Conservation (phyloP, 306 rosid genomes). For the Mimosa bimucronata region DNA sequence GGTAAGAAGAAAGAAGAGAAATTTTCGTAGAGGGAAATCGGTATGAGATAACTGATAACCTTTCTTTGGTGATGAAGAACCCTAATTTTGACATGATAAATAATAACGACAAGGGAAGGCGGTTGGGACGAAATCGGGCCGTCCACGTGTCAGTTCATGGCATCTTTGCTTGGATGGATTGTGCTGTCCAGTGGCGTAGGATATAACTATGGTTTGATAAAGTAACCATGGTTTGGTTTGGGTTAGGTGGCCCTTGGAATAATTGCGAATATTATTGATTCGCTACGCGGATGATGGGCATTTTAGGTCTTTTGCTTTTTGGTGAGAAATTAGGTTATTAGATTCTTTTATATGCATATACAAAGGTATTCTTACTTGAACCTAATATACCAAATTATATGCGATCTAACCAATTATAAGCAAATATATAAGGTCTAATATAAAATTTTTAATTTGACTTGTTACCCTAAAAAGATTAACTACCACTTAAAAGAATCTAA, state of each 20-base stretch:
- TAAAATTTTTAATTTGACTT: no score
- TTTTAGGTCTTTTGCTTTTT: neutral
- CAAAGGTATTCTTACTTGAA: no score
- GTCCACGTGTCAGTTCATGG: slow-evolving; percentile 51
- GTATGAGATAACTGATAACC: neutral
- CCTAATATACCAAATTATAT: no score
- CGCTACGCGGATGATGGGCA: neutral
- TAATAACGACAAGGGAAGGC: slow-evolving; percentile 28
- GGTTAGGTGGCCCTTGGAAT: neutral
- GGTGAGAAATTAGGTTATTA: no score
- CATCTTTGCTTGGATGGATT: slow-evolving; percentile 25
- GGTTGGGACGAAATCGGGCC: slow-evolving; percentile 43
- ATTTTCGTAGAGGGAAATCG: neutral
- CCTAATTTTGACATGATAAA: slow-evolving; percentile 57
- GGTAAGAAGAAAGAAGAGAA: neutral
- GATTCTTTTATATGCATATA: neutral
- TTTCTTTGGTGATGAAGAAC: slow-evolving; percentile 18
- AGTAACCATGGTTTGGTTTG: slow-evolving; percentile 52
- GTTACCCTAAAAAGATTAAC: no score
- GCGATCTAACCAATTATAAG: no score
- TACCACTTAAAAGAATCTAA: no score
- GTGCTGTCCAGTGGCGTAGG: slow-evolving; percentile 24
- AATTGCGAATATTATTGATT: slow-evolving; percentile 16
- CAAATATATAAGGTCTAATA: no score
- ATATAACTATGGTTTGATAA: slow-evolving; percentile 19